A percentile compares a stretch with the other conserved stretches of the same genome.
Conservation (phyloP, 495 filamentous ascomycete species). For the Trichocladium uniseriatum region DNA sequence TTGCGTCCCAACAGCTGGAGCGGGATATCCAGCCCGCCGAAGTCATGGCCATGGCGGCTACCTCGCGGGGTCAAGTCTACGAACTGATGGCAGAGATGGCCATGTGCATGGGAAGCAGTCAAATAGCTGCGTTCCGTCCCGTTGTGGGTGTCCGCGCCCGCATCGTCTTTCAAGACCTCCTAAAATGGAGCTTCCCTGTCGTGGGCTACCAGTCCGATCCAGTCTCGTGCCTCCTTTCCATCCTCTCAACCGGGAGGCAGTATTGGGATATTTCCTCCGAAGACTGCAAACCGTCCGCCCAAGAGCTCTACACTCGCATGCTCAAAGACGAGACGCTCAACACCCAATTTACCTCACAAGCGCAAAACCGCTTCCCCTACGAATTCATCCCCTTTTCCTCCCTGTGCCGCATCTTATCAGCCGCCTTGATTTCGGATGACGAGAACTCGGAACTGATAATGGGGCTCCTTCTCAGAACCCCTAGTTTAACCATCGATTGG, state of each 20-base stretch:
- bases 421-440: slow-evolving; percentile 33
- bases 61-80: slow-evolving; percentile 49
- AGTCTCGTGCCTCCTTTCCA: slow-evolving; percentile 49
- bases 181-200: slow-evolving; percentile 46
- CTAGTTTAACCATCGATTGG: slow-evolving; percentile 60
- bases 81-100: slow-evolving; percentile 53
- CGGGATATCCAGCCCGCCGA: slow-evolving; percentile 31
- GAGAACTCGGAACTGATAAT: slow-evolving; percentile 43
- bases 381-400: slow-evolving; percentile 72
- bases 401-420: slow-evolving; percentile 33
- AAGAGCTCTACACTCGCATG: slow-evolving; percentile 41
- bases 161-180: slow-evolving; percentile 51
- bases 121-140: slow-evolving; percentile 37
- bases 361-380: slow-evolving; percentile 72
- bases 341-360: slow-evolving; percentile 46
- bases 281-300: slow-evolving; percentile 30
- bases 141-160: slow-evolving; percentile 46
- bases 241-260: slow-evolving; percentile 45
- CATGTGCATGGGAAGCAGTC: slow-evolving; percentile 35
- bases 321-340: slow-evolving; percentile 47
- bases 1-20: slow-evolving; percentile 32
- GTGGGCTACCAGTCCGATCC: slow-evolving; percentile 61
- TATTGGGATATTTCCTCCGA: slow-evolving; percentile 45
- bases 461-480: slow-evolving; percentile 50
- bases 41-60: slow-evolving; percentile 39